Base-by-base conservation (phyloP, 2,329 filamentous ascomycete species). In the Blastomyces parvus region DNA sequence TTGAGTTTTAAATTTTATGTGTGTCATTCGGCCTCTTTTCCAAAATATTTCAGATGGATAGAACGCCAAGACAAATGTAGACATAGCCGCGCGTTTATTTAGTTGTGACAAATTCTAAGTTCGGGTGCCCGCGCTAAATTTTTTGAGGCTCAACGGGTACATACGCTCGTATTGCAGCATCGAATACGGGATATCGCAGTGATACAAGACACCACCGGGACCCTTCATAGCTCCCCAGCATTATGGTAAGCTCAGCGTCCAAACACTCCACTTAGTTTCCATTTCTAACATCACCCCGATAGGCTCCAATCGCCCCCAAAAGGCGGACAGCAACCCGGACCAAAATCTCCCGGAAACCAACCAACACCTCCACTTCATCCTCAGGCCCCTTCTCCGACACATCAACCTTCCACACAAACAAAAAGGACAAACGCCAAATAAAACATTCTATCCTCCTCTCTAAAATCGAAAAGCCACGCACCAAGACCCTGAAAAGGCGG, bases 341-440 rank as follows among this genome's bases (percentile, higher is more conserved):
- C 8, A 57, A 38, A 14, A 55, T 65, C 36, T 46, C 60, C 46
- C 67, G 65, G 40, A 69, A 67, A 61, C 62, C 68, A 59, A 17
- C 52, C 61, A 33, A 69, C 67, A 67, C 62, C 64, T 66, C 68
- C 56, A 65, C 64, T 22, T 44, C 68, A 17, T 64, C 68, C 17
- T 64, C 22, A 3, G 61, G 59, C 27, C 64, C 65, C 33, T 72
- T 74, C 60, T 65, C 70, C 53, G 70, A 77, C 61, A 73, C n/a
- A 3, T 14, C 46, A 50, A 50, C 75, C 7, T 92, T 93, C 76
- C 79, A 86, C 65, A 83, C 86, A 62, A 86, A 83, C 66, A 97
- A 97, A 77, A 87, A 84, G 72, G 90, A 95, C 79, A 96, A 93
- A 79, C 88, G 88, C 30, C 79, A 82, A 42, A 90, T 95, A 70